Evolutionary conservation across 2,329 filamentous ascomycete species (phyloP).

Genomic region (Colletotrichum abscissum): DNA sequence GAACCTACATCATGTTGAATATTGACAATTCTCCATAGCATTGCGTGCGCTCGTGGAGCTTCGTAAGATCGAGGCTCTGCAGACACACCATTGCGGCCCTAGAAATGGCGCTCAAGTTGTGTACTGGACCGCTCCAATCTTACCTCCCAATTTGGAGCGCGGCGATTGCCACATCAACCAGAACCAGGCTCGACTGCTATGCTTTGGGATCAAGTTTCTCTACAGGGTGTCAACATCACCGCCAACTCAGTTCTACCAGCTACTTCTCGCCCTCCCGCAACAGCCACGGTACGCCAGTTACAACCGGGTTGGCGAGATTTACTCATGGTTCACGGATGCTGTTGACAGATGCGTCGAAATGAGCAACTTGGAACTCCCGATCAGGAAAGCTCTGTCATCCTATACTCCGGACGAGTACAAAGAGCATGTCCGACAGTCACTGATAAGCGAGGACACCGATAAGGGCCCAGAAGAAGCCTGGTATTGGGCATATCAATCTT

Average conservation of each 20-base stretch:
- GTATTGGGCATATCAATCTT: constrained; percentile 31
- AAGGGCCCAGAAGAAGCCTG: constrained; percentile 30
- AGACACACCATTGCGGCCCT: constrained; percentile 22
- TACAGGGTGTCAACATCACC: constrained; percentile 15
- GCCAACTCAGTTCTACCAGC: constrained; percentile 17
- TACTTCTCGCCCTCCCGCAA: constrained; percentile 13
- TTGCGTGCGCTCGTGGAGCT: constrained; percentile 24
- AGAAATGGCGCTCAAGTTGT: constrained; percentile 13
- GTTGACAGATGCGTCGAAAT: constrained; percentile 20
- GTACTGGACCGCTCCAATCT: constrained; percentile 20
- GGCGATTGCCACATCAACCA: constrained; percentile 29
- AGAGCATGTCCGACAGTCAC: constrained; percentile 5
- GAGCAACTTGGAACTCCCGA: constrained; percentile 4
- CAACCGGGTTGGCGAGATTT: constrained; percentile 25
- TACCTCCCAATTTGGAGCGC: constrained; percentile 23
- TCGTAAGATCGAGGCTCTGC: constrained; percentile 17
- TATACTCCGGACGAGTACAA: constrained; percentile 15
- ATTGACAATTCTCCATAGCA: neutral
- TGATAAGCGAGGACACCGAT: constrained; percentile 11
- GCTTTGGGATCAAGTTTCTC: constrained; percentile 30
- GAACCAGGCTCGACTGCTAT: constrained; percentile 24
- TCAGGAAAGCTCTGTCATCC: neutral
- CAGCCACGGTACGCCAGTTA: constrained; percentile 29
- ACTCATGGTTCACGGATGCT: constrained; percentile 27
- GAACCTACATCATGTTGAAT: neutral